Evolutionary conservation across 305 asterid genomes (phyloP).

Genomic region (Fraxinus platypoda): DNA sequence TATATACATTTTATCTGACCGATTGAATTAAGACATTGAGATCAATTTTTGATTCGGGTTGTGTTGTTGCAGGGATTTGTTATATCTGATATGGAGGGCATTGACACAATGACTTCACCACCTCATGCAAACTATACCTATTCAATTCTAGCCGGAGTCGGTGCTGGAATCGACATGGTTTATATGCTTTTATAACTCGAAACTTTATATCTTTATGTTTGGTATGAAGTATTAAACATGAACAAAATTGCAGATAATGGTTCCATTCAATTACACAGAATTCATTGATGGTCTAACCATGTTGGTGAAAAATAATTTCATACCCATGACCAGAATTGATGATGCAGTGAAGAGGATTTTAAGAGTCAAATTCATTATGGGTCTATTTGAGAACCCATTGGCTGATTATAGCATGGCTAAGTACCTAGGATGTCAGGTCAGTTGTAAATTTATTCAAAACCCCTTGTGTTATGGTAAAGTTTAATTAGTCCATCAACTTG

Average conservation of each 20-base stretch:
- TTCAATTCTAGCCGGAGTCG: slow-evolving; percentile 13
- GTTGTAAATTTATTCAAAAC: not conserved
- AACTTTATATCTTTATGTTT: not conserved
- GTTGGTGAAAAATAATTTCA: slow-evolving; percentile 26
- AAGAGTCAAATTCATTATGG: slow-evolving; percentile 31
- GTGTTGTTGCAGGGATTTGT: slow-evolving; percentile 17
- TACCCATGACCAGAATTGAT: slow-evolving; percentile 27
- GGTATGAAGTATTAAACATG: not conserved
- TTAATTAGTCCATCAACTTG: not conserved
- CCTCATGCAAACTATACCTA: slow-evolving; percentile 25
- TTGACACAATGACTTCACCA: slow-evolving; percentile 14
- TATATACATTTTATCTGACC: not conserved
- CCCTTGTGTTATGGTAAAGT: not conserved
- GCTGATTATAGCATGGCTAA: slow-evolving; percentile 29
- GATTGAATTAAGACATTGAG: not conserved
- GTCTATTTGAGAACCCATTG: slow-evolving; percentile 34
- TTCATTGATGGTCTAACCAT: slow-evolving; percentile 21
- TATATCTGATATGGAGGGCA: slow-evolving; percentile 21
- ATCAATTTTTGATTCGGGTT: not conserved
- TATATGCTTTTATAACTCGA: not conserved
- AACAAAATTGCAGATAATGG: slow-evolving; percentile 26
- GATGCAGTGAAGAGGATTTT: slow-evolving; percentile 36
- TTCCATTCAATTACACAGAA: slow-evolving; percentile 32
- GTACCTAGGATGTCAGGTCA: slow-evolving; percentile 20
- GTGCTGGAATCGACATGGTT: slow-evolving; percentile 36